phyloP scores from a whole-genome alignment of 306 rosid species.

The Glycyrrhiza uralensis region DNA sequence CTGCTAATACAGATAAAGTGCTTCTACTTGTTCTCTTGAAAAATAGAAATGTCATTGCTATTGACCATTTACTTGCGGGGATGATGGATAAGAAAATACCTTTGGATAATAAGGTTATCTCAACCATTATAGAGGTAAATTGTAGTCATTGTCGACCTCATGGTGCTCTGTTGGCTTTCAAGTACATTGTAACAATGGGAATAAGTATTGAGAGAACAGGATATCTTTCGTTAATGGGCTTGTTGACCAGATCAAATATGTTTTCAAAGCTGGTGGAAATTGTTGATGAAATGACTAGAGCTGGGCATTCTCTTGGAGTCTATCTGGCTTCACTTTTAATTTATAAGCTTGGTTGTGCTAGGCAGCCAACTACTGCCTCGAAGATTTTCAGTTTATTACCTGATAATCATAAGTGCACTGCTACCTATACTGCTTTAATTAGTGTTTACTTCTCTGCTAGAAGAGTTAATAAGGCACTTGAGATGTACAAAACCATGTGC shows the following conservation, averaged over 20 bases:
- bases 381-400: constrained; percentile 60
- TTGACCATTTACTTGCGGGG: constrained; percentile 54
- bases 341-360: constrained; percentile 58
- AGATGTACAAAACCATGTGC: constrained; percentile 50
- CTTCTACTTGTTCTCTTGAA: constrained; percentile 53
- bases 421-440: constrained; percentile 77
- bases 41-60: constrained; percentile 50
- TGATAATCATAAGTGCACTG: constrained; percentile 57
- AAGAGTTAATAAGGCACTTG: constrained; percentile 59
- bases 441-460: constrained; percentile 59
- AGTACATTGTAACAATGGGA: constrained; percentile 48
- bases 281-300: constrained; percentile 53
- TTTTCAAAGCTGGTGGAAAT: constrained; percentile 45
- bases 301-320: constrained; percentile 66
- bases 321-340: constrained; percentile 57
- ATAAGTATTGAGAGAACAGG: constrained; percentile 46
- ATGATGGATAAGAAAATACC: constrained; percentile 42
- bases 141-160: constrained; percentile 45
- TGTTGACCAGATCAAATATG: constrained; percentile 50
- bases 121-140: constrained; percentile 58
- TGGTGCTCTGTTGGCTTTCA: constrained; percentile 64
- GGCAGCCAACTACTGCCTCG: constrained; percentile 48
- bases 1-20: constrained; percentile 37
- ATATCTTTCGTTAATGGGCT: constrained; percentile 61
- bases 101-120: constrained; percentile 43